Percentiles rank a stretch among this genome's conserved stretches.
Conservation (phyloP, 352 stramenopile species). For the Phytophthora tentaculata region DNA sequence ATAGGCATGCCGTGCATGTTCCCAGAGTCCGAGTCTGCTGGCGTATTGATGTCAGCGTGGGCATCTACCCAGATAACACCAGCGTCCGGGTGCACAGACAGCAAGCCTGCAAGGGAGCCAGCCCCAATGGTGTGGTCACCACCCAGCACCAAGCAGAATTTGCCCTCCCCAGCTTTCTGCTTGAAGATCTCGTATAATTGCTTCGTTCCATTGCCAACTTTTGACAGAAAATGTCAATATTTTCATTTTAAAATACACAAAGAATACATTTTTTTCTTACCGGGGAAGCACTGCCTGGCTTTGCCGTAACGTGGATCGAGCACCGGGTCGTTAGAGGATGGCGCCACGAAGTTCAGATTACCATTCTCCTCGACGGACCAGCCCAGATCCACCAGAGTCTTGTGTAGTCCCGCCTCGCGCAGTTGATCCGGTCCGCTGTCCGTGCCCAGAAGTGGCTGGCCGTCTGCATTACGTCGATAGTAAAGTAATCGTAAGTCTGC, state of each 20-base stretch:
- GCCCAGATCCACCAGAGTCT: conserved; percentile 76
- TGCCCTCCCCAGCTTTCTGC: conserved; percentile 87
- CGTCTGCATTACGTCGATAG: conserved; percentile 46
- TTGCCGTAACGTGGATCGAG: conserved; percentile 74
- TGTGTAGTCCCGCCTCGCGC: conserved; percentile 81
- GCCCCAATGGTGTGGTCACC: conserved; percentile 97
- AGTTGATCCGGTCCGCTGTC: conserved; percentile 79
- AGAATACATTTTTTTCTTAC: conserved; percentile 26
- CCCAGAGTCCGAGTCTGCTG: conserved; percentile 85
- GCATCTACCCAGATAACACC: conserved; percentile 98
- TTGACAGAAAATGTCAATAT: conserved; percentile 7
- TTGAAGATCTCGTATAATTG: conserved; percentile 84
- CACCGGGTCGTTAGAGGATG: conserved; percentile 55
- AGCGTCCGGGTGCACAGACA: conserved; percentile 91
- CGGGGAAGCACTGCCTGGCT: conserved; percentile 81
- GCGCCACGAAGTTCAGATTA: conserved; percentile 74
- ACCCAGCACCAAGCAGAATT: conserved; percentile 96
- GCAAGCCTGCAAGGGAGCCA: conserved; percentile 92
- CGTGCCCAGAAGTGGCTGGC: conserved; percentile 81
- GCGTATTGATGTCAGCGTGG: conserved; percentile 98
- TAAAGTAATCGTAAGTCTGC: neutral
- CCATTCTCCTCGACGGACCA: conserved; percentile 89
- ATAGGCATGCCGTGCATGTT: conserved; percentile 99
- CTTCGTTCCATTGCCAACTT: conserved; percentile 89
- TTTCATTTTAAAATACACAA: neutral